Evolutionary conservation across 768 basidiomycete genomes (phyloP), one percentile per base, ranked within the genome.

Genomic region (Pleurotus salmoneostramineus): DNA sequence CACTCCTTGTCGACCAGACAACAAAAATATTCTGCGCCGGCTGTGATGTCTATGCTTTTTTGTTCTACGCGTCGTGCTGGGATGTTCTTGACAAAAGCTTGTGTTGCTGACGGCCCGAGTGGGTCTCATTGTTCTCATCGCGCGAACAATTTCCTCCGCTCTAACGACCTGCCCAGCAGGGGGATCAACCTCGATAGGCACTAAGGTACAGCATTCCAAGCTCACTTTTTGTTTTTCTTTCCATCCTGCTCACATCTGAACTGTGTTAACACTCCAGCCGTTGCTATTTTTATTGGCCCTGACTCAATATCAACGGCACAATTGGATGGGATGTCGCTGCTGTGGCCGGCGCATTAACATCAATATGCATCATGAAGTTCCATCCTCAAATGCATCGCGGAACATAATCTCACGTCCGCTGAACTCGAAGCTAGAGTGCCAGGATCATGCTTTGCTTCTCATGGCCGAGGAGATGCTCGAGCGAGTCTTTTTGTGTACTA

Each of bases 401-500:
- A 27, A 27, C 21, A 27, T 27, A 27, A 27, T 27, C 21, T 27
- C 21, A 27, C 21, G n/a, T n/a, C n/a, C n/a, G n/a, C n/a, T n/a
- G n/a, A n/a, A n/a, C n/a, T n/a, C n/a, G 21, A 27, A 27, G 21
- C 21, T 27, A 27, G 21, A 27, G 21, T 27, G 21, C 21, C 21
- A 27, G 21, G 15, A 45, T 11, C 10, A 15, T 6, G 44, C 17
- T 32, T 15, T 34, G 17, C 6, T 7, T 49, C 48, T 21, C 40
- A 31, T 21, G 52, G 40, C 40, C 52, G 37, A 55, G 31, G 52
- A n/a, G 32, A 7, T 32, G 10, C 7, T 49, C n/a, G 33, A 11
- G 11, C 6, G 40, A 42, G 40, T 55, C 52, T 55, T 55, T 55
- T 55, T 55, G 52, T 55, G 52, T 43, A 55, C 52, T 55, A 55